A percentile compares a stretch with the other conserved stretches of the same genome.
These are phyloP conservation scores for Paragyromitra xinjiangensis DNA, from an alignment of 495 filamentous ascomycete species.

Conservation along the genomic window DNA sequence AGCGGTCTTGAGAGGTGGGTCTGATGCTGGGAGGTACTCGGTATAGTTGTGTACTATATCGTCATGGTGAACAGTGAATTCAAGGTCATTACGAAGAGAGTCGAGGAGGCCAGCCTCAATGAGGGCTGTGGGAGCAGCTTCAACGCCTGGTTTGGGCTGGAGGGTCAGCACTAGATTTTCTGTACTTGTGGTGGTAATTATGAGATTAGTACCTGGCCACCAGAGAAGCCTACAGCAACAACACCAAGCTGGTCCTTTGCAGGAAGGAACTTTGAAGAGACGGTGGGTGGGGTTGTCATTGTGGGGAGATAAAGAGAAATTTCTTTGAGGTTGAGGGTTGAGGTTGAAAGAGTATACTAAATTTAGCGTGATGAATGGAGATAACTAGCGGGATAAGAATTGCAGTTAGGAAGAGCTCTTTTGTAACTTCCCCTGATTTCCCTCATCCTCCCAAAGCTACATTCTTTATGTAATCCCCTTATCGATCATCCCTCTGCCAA, in stretches of 20 bases:
- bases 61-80: conserved; percentile 87
- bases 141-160: conserved; percentile 89
- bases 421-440: conserved; percentile 2
- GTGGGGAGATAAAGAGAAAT: background rate
- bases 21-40: conserved; percentile 73
- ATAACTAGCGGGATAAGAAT: conserved; percentile 15
- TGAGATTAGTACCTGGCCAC: conserved; percentile 78
- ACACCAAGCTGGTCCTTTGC: conserved; percentile 81
- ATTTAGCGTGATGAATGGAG: conserved; percentile 21
- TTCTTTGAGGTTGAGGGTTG: background rate
- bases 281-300: conserved; percentile 76
- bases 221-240: conserved; percentile 95
- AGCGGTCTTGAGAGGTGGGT: conserved; percentile 76
- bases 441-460: background rate
- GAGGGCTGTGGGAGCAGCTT: conserved; percentile 89
- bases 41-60: conserved; percentile 82
- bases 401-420: background rate
- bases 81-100: conserved; percentile 83
- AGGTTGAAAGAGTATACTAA: background rate
- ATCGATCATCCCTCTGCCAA: background rate
- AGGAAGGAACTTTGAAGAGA: conserved; percentile 82
- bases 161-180: background rate
- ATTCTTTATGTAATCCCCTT: background rate
- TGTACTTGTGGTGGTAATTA: background rate
- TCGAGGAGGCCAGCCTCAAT: conserved; percentile 87